A percentile compares a stretch with the other conserved stretches of the same genome.
phyloP scores from a whole-genome alignment of 2,329 filamentous ascomycete species.

The Venturia nashicola region DNA sequence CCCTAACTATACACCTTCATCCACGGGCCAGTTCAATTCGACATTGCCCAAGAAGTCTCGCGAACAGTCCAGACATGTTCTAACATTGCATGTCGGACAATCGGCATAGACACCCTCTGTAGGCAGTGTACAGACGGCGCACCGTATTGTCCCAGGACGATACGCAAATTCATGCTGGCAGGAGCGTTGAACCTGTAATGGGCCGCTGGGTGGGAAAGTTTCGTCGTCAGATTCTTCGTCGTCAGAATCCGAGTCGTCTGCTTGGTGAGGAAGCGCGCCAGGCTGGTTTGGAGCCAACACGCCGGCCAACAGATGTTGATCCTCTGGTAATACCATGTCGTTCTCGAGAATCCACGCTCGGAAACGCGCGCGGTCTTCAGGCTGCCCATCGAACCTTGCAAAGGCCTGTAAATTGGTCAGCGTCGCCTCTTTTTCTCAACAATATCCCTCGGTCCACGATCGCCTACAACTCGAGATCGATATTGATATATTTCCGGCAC shows the following conservation, averaged over 20 bases:
- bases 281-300: not conserved
- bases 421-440: not conserved
- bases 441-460: not conserved
- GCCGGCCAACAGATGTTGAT: not conserved
- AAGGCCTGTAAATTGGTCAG: not conserved
- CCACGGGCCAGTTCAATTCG: not conserved
- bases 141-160: not conserved
- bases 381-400: not conserved
- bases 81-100: not conserved
- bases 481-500: not conserved
- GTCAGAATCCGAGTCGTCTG: not conserved
- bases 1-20: not conserved
- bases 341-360: not conserved
- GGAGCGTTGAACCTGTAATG: not conserved
- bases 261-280: not conserved
- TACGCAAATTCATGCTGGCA: not conserved
- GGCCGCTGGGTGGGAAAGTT: not conserved
- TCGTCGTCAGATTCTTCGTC: too few relatives aligned
- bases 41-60: not conserved
- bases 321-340: not conserved
- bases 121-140: not conserved
- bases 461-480: not conserved
- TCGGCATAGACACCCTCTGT: not conserved
- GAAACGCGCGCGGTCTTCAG: not conserved
- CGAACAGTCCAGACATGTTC: not conserved